Percentiles rank a stretch among this genome's conserved stretches.
phyloP scores from a whole-genome alignment of 768 basidiomycete species.

The Calocera viscosa region DNA sequence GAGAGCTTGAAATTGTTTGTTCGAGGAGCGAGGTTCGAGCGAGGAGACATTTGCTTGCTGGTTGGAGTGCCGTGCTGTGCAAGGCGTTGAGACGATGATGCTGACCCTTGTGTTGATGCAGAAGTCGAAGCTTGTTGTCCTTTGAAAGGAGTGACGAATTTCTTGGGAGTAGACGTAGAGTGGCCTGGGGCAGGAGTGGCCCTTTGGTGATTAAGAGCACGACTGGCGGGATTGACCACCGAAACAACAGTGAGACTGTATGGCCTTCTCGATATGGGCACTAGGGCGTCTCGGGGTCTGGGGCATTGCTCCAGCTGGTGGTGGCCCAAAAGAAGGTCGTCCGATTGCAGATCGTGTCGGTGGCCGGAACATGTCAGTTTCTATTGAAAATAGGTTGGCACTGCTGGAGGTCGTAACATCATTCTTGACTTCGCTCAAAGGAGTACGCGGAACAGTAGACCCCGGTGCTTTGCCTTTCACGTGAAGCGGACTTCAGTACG shows the following conservation, averaged over 20 bases:
- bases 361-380: no score
- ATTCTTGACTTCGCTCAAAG: background rate
- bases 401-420: no score
- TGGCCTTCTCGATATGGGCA: background rate
- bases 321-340: background rate
- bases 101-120: background rate
- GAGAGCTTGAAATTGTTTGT: background rate
- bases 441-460: background rate
- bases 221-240: background rate
- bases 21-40: background rate
- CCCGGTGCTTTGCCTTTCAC: background rate
- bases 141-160: background rate
- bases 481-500: background rate
- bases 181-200: background rate
- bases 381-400: no score
- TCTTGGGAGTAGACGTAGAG: background rate
- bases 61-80: background rate
- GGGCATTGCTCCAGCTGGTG: background rate
- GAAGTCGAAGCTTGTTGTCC: background rate
- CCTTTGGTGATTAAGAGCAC: background rate
- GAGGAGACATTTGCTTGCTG: background rate
- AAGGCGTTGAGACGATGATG: background rate
- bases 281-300: background rate
- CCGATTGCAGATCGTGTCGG: no score
- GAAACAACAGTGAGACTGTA: background rate